phyloP scores from a whole-genome alignment of 208 protist species.

The Vickermania ingenoplastis region DNA sequence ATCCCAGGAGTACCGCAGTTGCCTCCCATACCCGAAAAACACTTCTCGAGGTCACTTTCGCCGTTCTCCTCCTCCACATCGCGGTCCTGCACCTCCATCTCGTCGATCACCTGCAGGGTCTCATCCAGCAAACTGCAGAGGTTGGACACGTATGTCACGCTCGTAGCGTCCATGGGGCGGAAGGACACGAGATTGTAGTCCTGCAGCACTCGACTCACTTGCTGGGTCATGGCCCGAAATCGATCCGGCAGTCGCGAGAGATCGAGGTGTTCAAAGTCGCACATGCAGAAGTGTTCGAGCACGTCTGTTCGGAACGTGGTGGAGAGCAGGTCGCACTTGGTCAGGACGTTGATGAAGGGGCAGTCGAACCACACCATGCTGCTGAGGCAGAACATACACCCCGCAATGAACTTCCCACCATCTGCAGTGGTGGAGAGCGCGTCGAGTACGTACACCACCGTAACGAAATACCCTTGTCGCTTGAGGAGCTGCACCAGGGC shows the following conservation, averaged over 20 bases:
- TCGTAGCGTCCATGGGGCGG: conserved; percentile 67
- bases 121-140: conserved; percentile 70
- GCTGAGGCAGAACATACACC: conserved; percentile 82
- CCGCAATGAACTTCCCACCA: conserved; percentile 84
- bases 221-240: conserved; percentile 61
- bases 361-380: conserved; percentile 90
- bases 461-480: conserved; percentile 68
- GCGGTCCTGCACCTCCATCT: conserved; percentile 75
- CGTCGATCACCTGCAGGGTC: conserved; percentile 77
- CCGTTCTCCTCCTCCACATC: conserved; percentile 36
- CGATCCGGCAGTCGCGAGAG: conserved; percentile 43
- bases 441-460: conserved; percentile 83
- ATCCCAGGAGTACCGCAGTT: too few relatives aligned
- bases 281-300: conserved; percentile 81
- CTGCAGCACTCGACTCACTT: conserved; percentile 46
- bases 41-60: too few relatives aligned
- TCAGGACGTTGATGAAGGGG: conserved; percentile 87
- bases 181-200: conserved; percentile 84
- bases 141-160: conserved; percentile 56
- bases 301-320: conserved; percentile 52
- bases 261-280: conserved; percentile 84
- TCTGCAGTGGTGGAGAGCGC: conserved; percentile 74
- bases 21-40: too few relatives aligned
- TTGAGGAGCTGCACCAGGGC: conserved; percentile 77
- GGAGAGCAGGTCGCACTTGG: conserved; percentile 83